Evolutionary conservation across 1,284 basidiomycete species (phyloP).

Genomic region (Butyriboletus appendiculatus): DNA sequence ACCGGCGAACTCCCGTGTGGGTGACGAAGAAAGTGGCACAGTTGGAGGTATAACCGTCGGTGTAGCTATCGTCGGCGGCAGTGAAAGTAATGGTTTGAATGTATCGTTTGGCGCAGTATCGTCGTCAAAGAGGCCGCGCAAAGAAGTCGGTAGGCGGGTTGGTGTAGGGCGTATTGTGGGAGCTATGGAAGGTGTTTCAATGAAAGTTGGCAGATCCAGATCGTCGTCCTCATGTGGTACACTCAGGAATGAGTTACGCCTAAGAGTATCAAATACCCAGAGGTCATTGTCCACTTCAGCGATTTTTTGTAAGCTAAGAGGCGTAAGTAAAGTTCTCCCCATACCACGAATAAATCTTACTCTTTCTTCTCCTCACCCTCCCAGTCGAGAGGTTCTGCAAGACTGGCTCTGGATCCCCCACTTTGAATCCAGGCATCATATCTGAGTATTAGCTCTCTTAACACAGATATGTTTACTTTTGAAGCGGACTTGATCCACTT

Average conservation of each 20-base stretch:
- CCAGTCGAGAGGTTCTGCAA: constrained; percentile 74
- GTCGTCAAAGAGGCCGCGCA: constrained; percentile 70
- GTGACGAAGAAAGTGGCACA: constrained; percentile 32
- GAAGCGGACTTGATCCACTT: constrained; percentile 89
- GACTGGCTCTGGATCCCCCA: constrained; percentile 79
- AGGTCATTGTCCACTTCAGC: constrained; percentile 47
- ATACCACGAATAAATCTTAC: constrained; percentile 32
- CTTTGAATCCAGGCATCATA: constrained; percentile 79
- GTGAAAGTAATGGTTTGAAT: constrained; percentile 40
- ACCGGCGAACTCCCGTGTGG: constrained; percentile 25
- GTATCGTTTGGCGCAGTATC: constrained; percentile 42
- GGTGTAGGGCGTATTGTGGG: constrained; percentile 50
- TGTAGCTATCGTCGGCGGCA: constrained; percentile 31
- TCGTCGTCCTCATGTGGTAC: constrained; percentile 22
- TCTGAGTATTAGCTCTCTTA: constrained; percentile 85
- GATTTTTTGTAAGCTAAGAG: constrained; percentile 35
- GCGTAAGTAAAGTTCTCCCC: constrained; percentile 10
- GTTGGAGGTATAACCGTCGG: constrained; percentile 31
- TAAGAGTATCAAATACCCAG: constrained; percentile 80
- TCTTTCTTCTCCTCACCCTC: constrained; percentile 62
- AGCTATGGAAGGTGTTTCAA: constrained; percentile 33
- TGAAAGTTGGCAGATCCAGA: constrained; percentile 23
- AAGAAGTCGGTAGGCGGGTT: constrained; percentile 63
- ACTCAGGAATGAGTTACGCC: constrained; percentile 41
- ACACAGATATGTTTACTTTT: constrained; percentile 67